Evolutionary conservation across 2,329 filamentous ascomycete genomes (phyloP), one percentile per base, ranked within the genome.

Genomic region (Phoma sp.): DNA sequence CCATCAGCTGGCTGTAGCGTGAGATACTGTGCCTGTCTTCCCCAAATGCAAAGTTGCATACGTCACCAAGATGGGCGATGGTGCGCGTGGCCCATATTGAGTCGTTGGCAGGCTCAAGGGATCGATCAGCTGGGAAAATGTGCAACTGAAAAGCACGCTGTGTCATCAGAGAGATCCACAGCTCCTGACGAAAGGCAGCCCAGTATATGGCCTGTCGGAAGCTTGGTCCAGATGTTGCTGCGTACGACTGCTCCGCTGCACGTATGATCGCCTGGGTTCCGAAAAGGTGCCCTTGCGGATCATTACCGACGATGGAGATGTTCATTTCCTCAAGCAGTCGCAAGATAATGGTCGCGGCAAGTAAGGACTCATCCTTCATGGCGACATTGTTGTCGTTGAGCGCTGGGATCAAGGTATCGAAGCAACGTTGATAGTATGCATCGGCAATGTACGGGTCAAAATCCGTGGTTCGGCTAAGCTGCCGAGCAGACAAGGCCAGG

Each of bases 301-400:
- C 68, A 36, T 69, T 62, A 33, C 72, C 72, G 23, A 68, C 66
- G 18, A 75, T 65, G 1, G 70, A 71, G 10, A 75, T 76, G 42
- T 77, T 76, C 64, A 76, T 77, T 47, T 78, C 76, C 56, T 78
- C 76, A 18, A 77, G 60, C 9, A 77, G 60, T 10, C 76, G 68
- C 10, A 78, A 51, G 18, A 78, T 74, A 11, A 78, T 73, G 1
- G 76, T 77, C 2, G 76, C 76, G 32, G 76, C 74, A 18, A 78
- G 62, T 1, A 78, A 63, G 23, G 74, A 70, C 47, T 78, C 75
- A 38, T 78, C 76, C 43, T 71, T 71, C 18, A 74, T 74, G 14
- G 75, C 68, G n/a, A 71, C 62, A 20, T 70, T 71, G 28, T 71
- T 72, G 21, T 78, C 67, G 51, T 76, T 72, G 2, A 78, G 56